A percentile compares a stretch with the other conserved stretches of the same genome.
phyloP scores from a whole-genome alignment of 352 stramenopile species.

The Globisporangium mamillatum region DNA sequence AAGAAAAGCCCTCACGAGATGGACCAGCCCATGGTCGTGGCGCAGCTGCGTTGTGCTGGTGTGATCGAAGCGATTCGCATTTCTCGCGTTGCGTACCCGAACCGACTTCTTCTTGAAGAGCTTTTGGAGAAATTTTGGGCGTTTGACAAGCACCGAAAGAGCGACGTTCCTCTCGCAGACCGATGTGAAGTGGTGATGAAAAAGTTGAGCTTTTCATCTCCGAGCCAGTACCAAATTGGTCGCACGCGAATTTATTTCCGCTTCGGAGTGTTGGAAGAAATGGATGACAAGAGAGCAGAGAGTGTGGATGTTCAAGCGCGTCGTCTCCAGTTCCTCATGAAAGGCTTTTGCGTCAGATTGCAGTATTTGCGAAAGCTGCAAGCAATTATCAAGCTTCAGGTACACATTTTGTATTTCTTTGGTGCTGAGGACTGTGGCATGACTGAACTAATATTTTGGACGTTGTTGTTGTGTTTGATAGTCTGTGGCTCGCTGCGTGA shows the following conservation, averaged over 20 bases:
- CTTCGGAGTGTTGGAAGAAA: conserved; percentile 71
- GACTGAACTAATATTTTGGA: conserved; percentile 7
- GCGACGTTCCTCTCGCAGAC: conserved; percentile 37
- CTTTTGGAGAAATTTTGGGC: conserved; percentile 81
- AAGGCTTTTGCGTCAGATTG: conserved; percentile 56
- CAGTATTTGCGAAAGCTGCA: conserved; percentile 59
- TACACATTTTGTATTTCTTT: conserved; percentile 17
- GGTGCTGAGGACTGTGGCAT: background rate
- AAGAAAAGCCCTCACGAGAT: conserved; percentile 87
- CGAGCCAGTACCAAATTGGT: conserved; percentile 77
- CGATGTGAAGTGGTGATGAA: conserved; percentile 57
- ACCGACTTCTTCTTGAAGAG: conserved; percentile 90
- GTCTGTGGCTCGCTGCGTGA: conserved; percentile 79
- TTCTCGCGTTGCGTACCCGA: conserved; percentile 96
- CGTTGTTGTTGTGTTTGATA: conserved; percentile 20
- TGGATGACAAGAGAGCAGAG: conserved; percentile 67
- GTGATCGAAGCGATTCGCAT: conserved; percentile 99
- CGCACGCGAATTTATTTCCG: conserved; percentile 80
- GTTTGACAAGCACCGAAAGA: conserved; percentile 46
- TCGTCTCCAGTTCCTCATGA: conserved; percentile 72
- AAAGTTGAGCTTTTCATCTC: conserved; percentile 57
- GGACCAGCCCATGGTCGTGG: conserved; percentile 90
- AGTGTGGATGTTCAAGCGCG: conserved; percentile 59
- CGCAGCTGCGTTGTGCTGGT: conserved; percentile 96
- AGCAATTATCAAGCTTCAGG: conserved; percentile 80